phyloP scores from a whole-genome alignment of 2,329 filamentous ascomycete genomes.

The Ophiostoma australiae region DNA sequence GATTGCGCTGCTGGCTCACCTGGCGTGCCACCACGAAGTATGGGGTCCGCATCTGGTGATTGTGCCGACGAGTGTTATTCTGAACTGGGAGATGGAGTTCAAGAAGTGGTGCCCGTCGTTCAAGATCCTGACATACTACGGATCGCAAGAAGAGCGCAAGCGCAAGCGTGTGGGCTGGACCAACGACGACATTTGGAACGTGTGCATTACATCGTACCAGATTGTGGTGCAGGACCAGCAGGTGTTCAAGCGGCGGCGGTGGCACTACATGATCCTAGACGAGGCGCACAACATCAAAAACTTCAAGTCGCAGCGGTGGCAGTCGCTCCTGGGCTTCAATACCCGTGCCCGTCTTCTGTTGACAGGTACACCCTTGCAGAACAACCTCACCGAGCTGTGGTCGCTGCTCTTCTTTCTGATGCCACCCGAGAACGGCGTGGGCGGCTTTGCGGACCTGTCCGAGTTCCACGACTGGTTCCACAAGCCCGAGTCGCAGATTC shows the following conservation, averaged over 20 bases:
- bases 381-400: constrained; percentile 96
- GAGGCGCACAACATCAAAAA: constrained; percentile 99
- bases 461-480: constrained; percentile 97
- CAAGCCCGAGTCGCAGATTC: constrained; percentile 89
- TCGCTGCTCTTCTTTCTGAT: constrained; percentile 94
- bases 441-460: constrained; percentile 87
- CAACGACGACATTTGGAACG: constrained; percentile 90
- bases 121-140: constrained; percentile 96
- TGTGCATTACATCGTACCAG: constrained; percentile 96
- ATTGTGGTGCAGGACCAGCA: constrained; percentile 90
- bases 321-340: constrained; percentile 88
- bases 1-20: constrained; percentile 85
- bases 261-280: constrained; percentile 98
- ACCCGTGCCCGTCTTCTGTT: constrained; percentile 81
- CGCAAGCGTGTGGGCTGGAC: constrained; percentile 90
- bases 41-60: constrained; percentile 97
- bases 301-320: constrained; percentile 96
- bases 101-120: constrained; percentile 98
- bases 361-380: constrained; percentile 92
- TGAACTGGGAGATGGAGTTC: constrained; percentile 99
- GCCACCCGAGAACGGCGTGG: constrained; percentile 80
- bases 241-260: constrained; percentile 84
- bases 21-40: constrained; percentile 82
- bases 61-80: constrained; percentile 95
- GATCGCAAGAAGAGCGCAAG: constrained; percentile 85